Base-by-base conservation (phyloP, 1,284 basidiomycete species). In the Flammula alnicola region DNA sequence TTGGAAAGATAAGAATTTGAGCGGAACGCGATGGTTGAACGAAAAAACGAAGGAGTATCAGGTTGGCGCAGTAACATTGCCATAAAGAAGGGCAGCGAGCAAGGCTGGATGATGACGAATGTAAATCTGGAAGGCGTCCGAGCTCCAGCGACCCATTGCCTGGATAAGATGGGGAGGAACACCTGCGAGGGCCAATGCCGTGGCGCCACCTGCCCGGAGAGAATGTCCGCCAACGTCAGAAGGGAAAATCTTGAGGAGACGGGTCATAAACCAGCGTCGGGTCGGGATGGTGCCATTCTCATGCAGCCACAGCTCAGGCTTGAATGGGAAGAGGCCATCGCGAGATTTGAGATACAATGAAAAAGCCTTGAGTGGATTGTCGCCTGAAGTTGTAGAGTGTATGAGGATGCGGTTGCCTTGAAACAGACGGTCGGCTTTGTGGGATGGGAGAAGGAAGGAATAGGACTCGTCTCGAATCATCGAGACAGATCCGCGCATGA, bases 351-450 rank as follows among this genome's bases (percentile, higher is more conserved):
- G 11, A 27, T 58, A 58, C 4, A 14, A 1, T 4, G 0, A 6
- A 31, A 57, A 51, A 11, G 22, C 7, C 11, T 9, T 17, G 7
- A 38, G 12, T 14, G 57, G 52, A 17, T 55, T 29, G 31, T 35
- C 16, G 1, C n/a, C 4, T 8, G 2, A 22, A 27, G 3, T 9
- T 10, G n/a, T 22, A 8, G n/a, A 12, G 2, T 42, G 33, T 10
- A 60, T 56, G 29, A 55, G n/a, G 20, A 69, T 39, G 0, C 12
- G 33, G 33, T 55, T 65, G 9, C 67, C 67, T 33, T 65, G 49
- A 39, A 63, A 69, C 9, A 59, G 52, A 0, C 44, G 22, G 33
- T 69, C 67, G 12, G 65, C 63, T 47, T 69, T 69, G 53, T 72
- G 68, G 5, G 27, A 31, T 0, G 68, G 70, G 0, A 72, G 54